phyloP scores from a whole-genome alignment of 2,329 filamentous ascomycete genomes.

The Thielaviopsis euricoi region DNA sequence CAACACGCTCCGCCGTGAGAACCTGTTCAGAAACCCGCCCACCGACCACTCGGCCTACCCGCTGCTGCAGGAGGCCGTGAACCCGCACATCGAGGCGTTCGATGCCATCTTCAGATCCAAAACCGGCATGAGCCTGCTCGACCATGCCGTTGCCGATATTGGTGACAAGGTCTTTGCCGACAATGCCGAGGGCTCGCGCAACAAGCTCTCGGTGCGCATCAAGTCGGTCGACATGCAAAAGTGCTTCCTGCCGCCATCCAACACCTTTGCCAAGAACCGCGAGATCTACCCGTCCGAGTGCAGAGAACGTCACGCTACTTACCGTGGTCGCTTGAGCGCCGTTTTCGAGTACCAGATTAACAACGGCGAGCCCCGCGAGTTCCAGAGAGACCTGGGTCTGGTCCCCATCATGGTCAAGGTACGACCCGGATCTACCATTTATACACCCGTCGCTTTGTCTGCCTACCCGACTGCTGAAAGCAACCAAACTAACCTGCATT shows the following conservation, averaged over 20 bases:
- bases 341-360: constrained; percentile 79
- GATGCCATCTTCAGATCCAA: constrained; percentile 57
- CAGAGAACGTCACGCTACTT: constrained; percentile 82
- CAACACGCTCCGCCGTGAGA: constrained; percentile 70
- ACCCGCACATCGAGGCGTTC: constrained; percentile 90
- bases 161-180: constrained; percentile 79
- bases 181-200: constrained; percentile 44
- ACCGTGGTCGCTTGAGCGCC: constrained; percentile 71
- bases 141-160: constrained; percentile 71
- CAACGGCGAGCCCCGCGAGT: constrained; percentile 67
- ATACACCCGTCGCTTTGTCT: too few species aligned
- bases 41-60: constrained; percentile 80
- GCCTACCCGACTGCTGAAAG: too few species aligned
- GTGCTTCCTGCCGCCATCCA: constrained; percentile 58
- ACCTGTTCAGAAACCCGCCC: constrained; percentile 78
- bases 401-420: constrained; percentile 89
- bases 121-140: constrained; percentile 28
- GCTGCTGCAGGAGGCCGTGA: constrained; percentile 65
- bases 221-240: constrained; percentile 73
- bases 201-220: constrained; percentile 62
- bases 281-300: constrained; percentile 86
- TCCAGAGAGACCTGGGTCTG: constrained; percentile 70
- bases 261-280: constrained; percentile 70
- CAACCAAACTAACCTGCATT: not conserved
- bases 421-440: constrained; percentile 18